These are phyloP conservation scores for Chlamydomonas applanata DNA, from an alignment of 139 green algal species.

Conservation along the genomic window DNA sequence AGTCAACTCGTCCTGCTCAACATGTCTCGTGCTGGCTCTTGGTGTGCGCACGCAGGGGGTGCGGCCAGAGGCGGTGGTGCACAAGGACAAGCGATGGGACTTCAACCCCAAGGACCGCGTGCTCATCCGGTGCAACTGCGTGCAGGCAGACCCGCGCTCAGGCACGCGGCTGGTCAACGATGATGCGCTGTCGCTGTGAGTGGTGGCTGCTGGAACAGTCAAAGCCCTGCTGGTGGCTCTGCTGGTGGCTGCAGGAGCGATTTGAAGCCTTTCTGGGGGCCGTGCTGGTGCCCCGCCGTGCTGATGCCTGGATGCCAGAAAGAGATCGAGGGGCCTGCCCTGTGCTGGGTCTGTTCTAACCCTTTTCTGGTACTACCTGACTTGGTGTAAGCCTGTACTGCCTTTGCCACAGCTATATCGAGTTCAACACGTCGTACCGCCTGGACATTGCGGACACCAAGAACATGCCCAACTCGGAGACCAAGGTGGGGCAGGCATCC, in stretches of 20 bases:
- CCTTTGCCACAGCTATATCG: conserved; percentile 38
- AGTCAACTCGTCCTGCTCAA: too few species aligned
- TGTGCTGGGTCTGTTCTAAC: too few species aligned
- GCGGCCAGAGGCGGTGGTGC: conserved; percentile 18
- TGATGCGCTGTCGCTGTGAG: conserved; percentile 31
- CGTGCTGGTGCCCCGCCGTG: too few species aligned
- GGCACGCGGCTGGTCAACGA: conserved; percentile 40
- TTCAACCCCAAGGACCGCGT: conserved; percentile 27
- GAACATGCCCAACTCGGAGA: conserved; percentile 38
- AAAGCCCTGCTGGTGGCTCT: too few species aligned
- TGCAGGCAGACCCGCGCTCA: conserved; percentile 37
- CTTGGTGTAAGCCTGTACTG: too few species aligned
- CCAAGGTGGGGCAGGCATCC: too few species aligned
- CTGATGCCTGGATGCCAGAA: too few species aligned
- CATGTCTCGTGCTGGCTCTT: too few species aligned
- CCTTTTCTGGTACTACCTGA: neutral
- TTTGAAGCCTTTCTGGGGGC: too few species aligned
- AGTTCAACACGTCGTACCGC: conserved; percentile 47
- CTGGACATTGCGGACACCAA: conserved; percentile 38
- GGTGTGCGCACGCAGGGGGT: conserved; percentile 12
- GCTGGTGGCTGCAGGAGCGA: neutral
- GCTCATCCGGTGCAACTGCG: conserved; percentile 40
- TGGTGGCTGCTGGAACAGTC: neutral
- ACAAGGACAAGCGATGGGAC: conserved; percentile 32
- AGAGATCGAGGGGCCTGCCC: too few species aligned